A percentile compares a stretch with the other conserved stretches of the same genome.
These are phyloP conservation scores for Plasmodium malariae DNA, from an alignment of 169 alveolate genomes.

Conservation along the genomic window DNA sequence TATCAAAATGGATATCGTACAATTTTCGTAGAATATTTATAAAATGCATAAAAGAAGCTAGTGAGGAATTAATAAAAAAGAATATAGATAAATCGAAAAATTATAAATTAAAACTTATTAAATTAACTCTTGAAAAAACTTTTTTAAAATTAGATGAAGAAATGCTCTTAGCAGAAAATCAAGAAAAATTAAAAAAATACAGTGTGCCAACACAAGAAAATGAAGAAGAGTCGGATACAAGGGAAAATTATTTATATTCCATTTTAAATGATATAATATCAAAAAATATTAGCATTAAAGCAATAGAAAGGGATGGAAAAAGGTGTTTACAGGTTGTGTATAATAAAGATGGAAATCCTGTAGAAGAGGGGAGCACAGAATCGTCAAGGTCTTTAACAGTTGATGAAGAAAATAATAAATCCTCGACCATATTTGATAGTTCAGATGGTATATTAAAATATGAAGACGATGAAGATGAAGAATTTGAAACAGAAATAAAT, in stretches of 20 bases:
- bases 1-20: conserved; percentile 93
- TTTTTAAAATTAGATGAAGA: conserved; percentile 84
- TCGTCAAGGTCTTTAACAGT: background rate
- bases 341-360: conserved; percentile 77
- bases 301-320: conserved; percentile 81
- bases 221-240: conserved; percentile 80
- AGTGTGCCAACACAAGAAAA: conserved; percentile 80
- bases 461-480: background rate
- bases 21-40: conserved; percentile 86
- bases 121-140: conserved; percentile 77
- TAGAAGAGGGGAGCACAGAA: conserved; percentile 54
- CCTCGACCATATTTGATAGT: background rate
- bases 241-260: conserved; percentile 79
- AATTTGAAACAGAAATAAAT: conserved; percentile 4
- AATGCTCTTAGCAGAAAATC: conserved; percentile 78
- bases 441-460: conserved; percentile 10
- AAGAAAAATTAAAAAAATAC: conserved; percentile 66
- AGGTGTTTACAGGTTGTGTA: conserved; percentile 82
- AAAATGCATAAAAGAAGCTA: conserved; percentile 69
- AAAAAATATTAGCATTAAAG: conserved; percentile 79
- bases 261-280: conserved; percentile 81
- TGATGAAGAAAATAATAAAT: conserved; percentile 36
- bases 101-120: conserved; percentile 66
- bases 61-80: conserved; percentile 51
- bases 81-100: conserved; percentile 50